Evolutionary conservation across 2,329 filamentous ascomycete species (phyloP).

Genomic region (Colletotrichum spinosum): DNA sequence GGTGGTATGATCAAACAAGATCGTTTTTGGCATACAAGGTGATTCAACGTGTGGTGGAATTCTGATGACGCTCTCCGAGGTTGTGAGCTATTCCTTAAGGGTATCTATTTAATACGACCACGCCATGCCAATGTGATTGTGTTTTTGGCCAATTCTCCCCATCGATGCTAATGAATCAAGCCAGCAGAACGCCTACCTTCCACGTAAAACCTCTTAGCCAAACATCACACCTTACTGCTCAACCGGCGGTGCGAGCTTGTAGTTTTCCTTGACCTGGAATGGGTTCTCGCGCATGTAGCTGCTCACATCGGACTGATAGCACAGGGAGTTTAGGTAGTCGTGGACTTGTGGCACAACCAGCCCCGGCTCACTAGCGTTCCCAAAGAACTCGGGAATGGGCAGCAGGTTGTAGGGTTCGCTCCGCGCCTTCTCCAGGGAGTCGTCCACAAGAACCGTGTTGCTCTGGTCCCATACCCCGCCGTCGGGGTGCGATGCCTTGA

Average conservation of each 20-base stretch:
- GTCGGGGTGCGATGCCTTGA: constrained; percentile 59
- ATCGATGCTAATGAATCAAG: too few relatives aligned
- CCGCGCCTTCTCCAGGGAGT: constrained; percentile 82
- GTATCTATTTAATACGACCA: not conserved
- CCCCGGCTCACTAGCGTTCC: constrained; percentile 52
- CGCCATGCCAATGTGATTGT: not conserved
- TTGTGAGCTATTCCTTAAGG: not conserved
- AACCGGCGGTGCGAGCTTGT: constrained; percentile 16
- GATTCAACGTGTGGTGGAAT: not conserved
- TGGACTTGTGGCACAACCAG: constrained; percentile 68
- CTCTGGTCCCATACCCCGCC: constrained; percentile 76
- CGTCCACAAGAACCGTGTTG: constrained; percentile 92
- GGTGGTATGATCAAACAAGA: constrained; percentile 32
- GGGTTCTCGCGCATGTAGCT: constrained; percentile 65
- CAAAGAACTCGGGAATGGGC: constrained; percentile 81
- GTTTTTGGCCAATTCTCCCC: not conserved
- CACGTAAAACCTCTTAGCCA: too few relatives aligned
- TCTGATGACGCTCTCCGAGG: not conserved
- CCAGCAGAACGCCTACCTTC: not conserved
- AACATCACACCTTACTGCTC: constrained; percentile 1
- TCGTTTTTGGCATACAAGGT: not conserved
- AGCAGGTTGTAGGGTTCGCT: constrained; percentile 88
- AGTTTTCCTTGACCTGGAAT: constrained; percentile 55
- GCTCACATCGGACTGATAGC: constrained; percentile 70
- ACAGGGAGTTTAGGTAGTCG: constrained; percentile 69